A percentile compares a stretch with the other conserved stretches of the same genome.
phyloP scores from a whole-genome alignment of 495 filamentous ascomycete species.

The Annulohypoxylon moriforme region DNA sequence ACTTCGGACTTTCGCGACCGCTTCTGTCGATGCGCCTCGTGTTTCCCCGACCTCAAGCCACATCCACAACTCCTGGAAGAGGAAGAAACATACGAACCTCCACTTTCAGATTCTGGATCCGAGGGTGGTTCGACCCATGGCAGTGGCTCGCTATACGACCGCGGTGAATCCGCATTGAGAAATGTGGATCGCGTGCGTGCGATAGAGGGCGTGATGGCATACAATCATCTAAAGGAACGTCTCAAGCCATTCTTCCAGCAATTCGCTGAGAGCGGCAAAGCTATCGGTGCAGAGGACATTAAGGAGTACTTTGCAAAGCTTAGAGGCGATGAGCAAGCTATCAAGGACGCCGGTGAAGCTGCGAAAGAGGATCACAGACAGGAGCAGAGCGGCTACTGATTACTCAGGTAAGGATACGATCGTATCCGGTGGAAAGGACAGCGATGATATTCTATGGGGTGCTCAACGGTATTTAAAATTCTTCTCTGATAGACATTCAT shows the following conservation, averaged over 20 bases:
- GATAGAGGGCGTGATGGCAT: slow-evolving; percentile 97
- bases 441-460: background rate
- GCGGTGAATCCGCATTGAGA: slow-evolving; percentile 88
- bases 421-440: background rate
- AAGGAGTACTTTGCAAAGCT: slow-evolving; percentile 95
- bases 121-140: slow-evolving; percentile 62
- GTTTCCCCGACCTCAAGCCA: slow-evolving; percentile 75
- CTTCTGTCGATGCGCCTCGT: slow-evolving; percentile 80
- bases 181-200: slow-evolving; percentile 91
- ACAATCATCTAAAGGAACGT: slow-evolving; percentile 93
- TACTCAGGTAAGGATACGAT: background rate
- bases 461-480: slow-evolving; percentile 9
- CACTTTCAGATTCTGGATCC: slow-evolving; percentile 67
- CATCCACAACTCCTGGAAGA: slow-evolving; percentile 89
- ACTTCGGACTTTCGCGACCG: slow-evolving; percentile 77
- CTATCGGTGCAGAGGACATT: slow-evolving; percentile 92
- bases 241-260: slow-evolving; percentile 91
- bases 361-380: slow-evolving; percentile 60
- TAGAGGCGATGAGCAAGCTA: slow-evolving; percentile 79
- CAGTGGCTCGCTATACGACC: slow-evolving; percentile 81
- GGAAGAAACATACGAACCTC: slow-evolving; percentile 92
- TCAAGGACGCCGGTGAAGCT: slow-evolving; percentile 59
- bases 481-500: background rate
- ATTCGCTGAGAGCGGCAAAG: slow-evolving; percentile 88
- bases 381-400: slow-evolving; percentile 70